Evolutionary conservation across 2,329 filamentous ascomycete genomes (phyloP).

Genomic region (Phialophora chinensis): DNA sequence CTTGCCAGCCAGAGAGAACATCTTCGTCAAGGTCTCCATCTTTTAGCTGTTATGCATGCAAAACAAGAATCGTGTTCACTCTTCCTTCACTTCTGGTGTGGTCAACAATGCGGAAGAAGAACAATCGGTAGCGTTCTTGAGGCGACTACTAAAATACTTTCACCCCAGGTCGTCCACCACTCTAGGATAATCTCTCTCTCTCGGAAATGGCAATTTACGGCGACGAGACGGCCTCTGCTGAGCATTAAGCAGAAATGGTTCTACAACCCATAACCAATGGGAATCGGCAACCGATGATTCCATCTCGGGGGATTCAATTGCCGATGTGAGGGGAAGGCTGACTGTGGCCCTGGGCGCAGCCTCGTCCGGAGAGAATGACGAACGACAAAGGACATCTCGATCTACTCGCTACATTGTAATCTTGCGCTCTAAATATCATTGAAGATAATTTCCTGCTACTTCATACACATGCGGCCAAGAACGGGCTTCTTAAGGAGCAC

Average conservation of each 20-base stretch:
- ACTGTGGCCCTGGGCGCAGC: constrained; percentile 3
- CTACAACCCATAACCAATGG: background rate
- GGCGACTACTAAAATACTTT: background rate
- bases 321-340: constrained; percentile 20
- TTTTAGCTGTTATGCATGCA: background rate
- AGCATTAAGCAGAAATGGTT: background rate
- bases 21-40: constrained; percentile 28
- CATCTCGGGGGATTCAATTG: background rate
- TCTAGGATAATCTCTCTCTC: background rate
- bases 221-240: background rate
- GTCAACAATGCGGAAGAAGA: background rate
- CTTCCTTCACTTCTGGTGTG: background rate
- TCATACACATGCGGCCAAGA: background rate
- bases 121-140: background rate
- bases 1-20: constrained; percentile 45
- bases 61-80: background rate
- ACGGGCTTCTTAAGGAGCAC: background rate
- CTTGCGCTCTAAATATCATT: background rate
- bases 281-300: constrained; percentile 11
- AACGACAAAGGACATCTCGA: background rate
- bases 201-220: constrained; percentile 15
- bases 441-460: background rate
- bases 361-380: constrained; percentile 17
- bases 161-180: background rate
- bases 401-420: background rate